Evolutionary conservation across 2,329 filamentous ascomycete genomes (phyloP), one percentile per base, ranked within the genome.

Genomic region (Venturia carpophila): DNA sequence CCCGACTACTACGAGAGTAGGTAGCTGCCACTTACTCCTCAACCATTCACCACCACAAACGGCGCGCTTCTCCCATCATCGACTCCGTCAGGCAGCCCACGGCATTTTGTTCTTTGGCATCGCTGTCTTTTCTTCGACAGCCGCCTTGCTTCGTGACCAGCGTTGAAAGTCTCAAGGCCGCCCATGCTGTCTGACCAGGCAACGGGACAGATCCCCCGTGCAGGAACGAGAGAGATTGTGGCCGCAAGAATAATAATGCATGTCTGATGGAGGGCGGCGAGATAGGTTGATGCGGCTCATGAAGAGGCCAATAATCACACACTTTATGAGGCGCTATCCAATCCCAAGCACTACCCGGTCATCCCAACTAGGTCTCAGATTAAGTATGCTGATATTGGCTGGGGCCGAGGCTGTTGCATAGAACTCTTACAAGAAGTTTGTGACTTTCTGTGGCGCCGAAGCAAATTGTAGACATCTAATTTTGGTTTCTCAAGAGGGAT

Each of bases 131-230:
- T 21, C 11, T 27, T 21, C 24, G 11, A 56, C 10, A 19, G 13
- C 17, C 3, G 52, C 52, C 52, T 56, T 56, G 27, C 52, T 56
- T 37, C 24, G 17, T 19, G 27, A 37, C 52, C 27, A 37, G 27
- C 52, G 7, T n/a, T 9, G 13, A 27, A 37, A n/a, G 52, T 27
- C 27, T 56, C 52, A 37, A 37, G 30, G 27, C 27, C 27, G 52
- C 52, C 52, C 47, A 49, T 34, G 37, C 52, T 37, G 27, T n/a
- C 19, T 27, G 19, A 56, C 52, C 52, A 55, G 49, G 49, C 49
- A 13, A 30, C 49, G 15, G 52, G 52, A 37, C 10, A 13, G 13
- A 34, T 37, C n/a, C 13, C 15, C 30, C 52, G 52, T 56, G 30
- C 52, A 56, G 27, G 19, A 56, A 34, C 19, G 27, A 13, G 52